Conservation (phyloP, 768 basidiomycete species). For the Scleroderma bovista region DNA sequence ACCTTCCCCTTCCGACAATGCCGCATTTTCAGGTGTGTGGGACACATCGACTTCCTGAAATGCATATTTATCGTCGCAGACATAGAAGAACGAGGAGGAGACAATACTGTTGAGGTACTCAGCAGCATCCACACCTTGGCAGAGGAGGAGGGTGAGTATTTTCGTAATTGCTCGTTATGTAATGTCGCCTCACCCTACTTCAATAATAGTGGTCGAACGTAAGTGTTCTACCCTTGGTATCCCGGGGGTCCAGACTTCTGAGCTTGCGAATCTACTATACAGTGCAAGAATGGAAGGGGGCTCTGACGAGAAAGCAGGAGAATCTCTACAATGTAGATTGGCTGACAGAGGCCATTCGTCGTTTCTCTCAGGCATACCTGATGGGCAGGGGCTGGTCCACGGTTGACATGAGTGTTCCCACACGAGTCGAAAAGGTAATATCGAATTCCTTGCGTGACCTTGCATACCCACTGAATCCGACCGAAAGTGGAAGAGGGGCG, state of each 20-base stretch:
- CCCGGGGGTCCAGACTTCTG: neutral
- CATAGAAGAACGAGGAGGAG: conserved; percentile 58
- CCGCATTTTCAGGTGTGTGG: conserved; percentile 35
- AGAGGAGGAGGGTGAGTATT: conserved; percentile 57
- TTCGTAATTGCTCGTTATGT: conserved; percentile 10
- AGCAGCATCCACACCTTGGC: conserved; percentile 61
- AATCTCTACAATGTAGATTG: conserved; percentile 69
- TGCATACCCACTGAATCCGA: neutral
- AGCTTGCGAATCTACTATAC: conserved; percentile 5
- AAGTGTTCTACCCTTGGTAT: conserved; percentile 21
- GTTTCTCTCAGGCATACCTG: conserved; percentile 63
- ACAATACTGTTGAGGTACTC: conserved; percentile 68
- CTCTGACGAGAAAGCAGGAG: conserved; percentile 47
- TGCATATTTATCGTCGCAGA: conserved; percentile 10
- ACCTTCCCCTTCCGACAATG: conserved; percentile 31
- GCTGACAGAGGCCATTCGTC: conserved; percentile 69
- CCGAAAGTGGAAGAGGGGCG: conserved; percentile 66
- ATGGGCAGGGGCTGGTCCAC: conserved; percentile 51
- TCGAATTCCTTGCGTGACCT: conserved; percentile 3
- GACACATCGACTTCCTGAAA: neutral
- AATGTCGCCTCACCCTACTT: conserved; percentile 17
- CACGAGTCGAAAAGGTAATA: conserved; percentile 62
- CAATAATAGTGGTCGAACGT: conserved; percentile 63
- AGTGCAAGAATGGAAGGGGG: conserved; percentile 66
- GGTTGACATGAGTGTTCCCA: conserved; percentile 57